Percentiles rank a stretch among this genome's conserved stretches.
These are phyloP conservation scores for Daldinia bambusicola DNA, from an alignment of 495 filamentous ascomycete species.

Conservation along the genomic window DNA sequence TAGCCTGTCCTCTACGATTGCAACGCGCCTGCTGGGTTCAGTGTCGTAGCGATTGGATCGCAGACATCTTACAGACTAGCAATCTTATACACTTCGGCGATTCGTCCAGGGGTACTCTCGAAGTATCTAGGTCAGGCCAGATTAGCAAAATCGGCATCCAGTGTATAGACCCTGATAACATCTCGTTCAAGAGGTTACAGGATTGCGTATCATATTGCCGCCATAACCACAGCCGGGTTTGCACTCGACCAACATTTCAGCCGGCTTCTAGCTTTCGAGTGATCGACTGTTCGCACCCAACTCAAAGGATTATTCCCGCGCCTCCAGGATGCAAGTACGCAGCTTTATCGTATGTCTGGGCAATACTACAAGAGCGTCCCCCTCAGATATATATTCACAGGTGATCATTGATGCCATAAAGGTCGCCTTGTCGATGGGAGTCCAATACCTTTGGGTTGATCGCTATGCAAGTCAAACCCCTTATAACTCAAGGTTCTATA, in stretches of 20 bases:
- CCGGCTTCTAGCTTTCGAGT: not conserved
- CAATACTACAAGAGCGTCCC: not conserved
- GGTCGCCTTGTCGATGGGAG: not conserved
- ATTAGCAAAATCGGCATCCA: not conserved
- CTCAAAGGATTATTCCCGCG: not conserved
- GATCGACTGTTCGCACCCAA: not conserved
- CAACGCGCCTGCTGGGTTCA: too few relatives aligned
- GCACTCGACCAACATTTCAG: not conserved
- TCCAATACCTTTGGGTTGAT: conserved; percentile 23
- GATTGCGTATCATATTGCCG: not conserved
- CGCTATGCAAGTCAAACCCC: not conserved
- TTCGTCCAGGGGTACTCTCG: not conserved
- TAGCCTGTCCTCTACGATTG: not conserved
- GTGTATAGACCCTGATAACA: not conserved
- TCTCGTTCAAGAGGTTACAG: not conserved
- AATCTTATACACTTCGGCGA: not conserved
- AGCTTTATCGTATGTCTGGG: not conserved
- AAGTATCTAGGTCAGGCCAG: not conserved
- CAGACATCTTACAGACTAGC: not conserved
- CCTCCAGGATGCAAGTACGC: not conserved
- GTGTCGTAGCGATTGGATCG: not conserved
- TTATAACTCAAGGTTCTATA: not conserved
- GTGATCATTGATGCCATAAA: not conserved
- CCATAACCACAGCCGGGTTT: not conserved
- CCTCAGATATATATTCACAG: not conserved